phyloP scores from a whole-genome alignment of 2,329 filamentous ascomycete genomes.

The Neonectria coccinea region DNA sequence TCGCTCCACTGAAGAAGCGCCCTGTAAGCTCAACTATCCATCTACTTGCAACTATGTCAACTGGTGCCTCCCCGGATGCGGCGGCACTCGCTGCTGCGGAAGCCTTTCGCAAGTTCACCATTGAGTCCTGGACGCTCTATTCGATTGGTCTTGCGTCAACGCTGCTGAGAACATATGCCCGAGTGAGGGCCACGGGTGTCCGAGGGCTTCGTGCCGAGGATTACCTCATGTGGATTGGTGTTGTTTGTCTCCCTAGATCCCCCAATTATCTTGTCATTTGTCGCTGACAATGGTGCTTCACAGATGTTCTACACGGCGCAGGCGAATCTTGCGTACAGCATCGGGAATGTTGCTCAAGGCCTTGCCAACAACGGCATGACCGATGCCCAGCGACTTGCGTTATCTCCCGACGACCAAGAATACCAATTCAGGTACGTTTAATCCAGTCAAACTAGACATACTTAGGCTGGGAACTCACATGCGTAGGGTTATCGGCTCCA shows the following conservation, averaged over 20 bases:
- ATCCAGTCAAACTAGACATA: fast-evolving
- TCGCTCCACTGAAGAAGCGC: not conserved
- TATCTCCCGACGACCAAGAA: constrained; percentile 57
- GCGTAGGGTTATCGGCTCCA: constrained; percentile 62
- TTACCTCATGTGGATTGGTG: constrained; percentile 42
- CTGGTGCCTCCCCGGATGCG: not conserved
- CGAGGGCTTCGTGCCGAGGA: constrained; percentile 46
- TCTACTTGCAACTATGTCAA: constrained; percentile 5
- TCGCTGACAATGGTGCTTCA: not conserved
- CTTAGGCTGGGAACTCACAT: not conserved
- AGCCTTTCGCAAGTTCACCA: constrained; percentile 29
- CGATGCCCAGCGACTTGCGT: constrained; percentile 55
- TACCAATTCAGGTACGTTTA: constrained; percentile 50
- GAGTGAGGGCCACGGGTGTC: constrained; percentile 41
- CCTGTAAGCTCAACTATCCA: not conserved
- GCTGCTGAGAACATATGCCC: constrained; percentile 47
- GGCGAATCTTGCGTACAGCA: constrained; percentile 61
- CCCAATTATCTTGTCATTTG: not conserved
- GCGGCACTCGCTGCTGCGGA: constrained; percentile 28
- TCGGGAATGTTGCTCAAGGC: constrained; percentile 59
- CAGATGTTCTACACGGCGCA: constrained; percentile 64
- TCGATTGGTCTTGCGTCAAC: constrained; percentile 43
- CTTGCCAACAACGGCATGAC: constrained; percentile 68
- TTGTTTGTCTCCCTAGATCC: constrained; percentile 22
- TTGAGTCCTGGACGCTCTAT: constrained; percentile 47